phyloP scores from a whole-genome alignment of 495 filamentous ascomycete species.

The Bacidia rubella region DNA sequence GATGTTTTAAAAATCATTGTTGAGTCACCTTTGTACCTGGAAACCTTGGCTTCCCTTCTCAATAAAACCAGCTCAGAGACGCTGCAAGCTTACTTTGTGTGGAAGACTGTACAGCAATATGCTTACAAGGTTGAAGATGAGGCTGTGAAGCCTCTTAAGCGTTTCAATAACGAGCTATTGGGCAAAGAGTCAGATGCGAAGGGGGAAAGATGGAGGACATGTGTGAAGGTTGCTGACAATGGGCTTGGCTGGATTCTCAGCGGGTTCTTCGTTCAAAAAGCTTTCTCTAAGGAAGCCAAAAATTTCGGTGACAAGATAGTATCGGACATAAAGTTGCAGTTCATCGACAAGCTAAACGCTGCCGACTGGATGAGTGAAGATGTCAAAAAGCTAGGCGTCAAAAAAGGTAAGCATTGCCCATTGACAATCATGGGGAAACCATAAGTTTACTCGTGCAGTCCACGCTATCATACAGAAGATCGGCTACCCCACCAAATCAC shows the following conservation, averaged over 20 bases:
- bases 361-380: constrained; percentile 58
- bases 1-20: constrained; percentile 42
- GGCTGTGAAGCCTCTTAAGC: constrained; percentile 41
- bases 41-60: constrained; percentile 34
- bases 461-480: constrained; percentile 62
- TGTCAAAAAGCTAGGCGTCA: constrained; percentile 44
- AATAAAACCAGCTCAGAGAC: constrained; percentile 33
- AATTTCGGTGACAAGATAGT: constrained; percentile 55
- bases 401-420: constrained; percentile 35
- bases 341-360: constrained; percentile 42
- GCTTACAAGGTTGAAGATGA: constrained; percentile 41
- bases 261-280: constrained; percentile 52
- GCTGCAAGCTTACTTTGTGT: constrained; percentile 43
- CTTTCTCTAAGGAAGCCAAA: constrained; percentile 50
- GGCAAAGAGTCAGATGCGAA: constrained; percentile 50
- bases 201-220: constrained; percentile 58
- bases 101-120: constrained; percentile 45
- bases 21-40: constrained; percentile 42
- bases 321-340: constrained; percentile 53
- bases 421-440: not conserved
- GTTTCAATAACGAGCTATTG: constrained; percentile 43
- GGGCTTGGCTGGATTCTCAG: constrained; percentile 45
- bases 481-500: constrained; percentile 54
- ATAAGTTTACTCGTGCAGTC: constrained; percentile 22
- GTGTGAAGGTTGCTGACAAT: constrained; percentile 41